Percentiles rank a stretch among this genome's conserved stretches.
Evolutionary conservation across 768 basidiomycete species (phyloP).

Genomic region (Mycena sanguinolenta): DNA sequence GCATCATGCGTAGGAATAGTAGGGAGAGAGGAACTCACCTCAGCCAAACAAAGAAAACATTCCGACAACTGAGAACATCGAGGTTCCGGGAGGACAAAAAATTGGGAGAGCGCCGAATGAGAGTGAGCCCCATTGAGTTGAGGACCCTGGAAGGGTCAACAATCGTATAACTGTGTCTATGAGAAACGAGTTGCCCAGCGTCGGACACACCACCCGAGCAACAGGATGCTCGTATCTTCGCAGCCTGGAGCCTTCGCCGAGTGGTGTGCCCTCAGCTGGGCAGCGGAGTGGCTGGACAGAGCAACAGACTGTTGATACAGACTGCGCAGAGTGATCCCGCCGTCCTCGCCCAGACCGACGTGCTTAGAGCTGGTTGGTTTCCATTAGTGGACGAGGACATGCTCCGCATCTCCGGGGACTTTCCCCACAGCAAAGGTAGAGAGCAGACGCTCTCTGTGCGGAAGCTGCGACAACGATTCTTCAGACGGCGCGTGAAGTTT

Average conservation of each 20-base stretch:
- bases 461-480: constrained; percentile 90
- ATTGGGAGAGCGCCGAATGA: constrained; percentile 68
- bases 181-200: constrained; percentile 74
- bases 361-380: constrained; percentile 84
- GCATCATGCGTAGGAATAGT: constrained; percentile 68
- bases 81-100: constrained; percentile 74
- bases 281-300: constrained; percentile 74
- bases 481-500: constrained; percentile 66
- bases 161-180: constrained; percentile 93
- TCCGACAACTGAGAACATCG: constrained; percentile 61
- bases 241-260: constrained; percentile 62
- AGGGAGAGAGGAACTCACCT: constrained; percentile 38
- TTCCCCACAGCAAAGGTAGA: constrained; percentile 84
- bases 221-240: constrained; percentile 84
- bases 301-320: constrained; percentile 46
- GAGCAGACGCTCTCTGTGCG: constrained; percentile 72
- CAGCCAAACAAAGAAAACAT: constrained; percentile 6
- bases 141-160: constrained; percentile 62
- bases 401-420: constrained; percentile 93
- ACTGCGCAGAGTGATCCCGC: constrained; percentile 61
- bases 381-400: constrained; percentile 68
- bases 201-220: constrained; percentile 58
- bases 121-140: constrained; percentile 96
- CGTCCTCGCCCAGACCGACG: constrained; percentile 70
- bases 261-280: constrained; percentile 50